Percentiles rank a stretch among this genome's conserved stretches.
phyloP scores from a whole-genome alignment of 768 basidiomycete species.

The Auricularia sp. region DNA sequence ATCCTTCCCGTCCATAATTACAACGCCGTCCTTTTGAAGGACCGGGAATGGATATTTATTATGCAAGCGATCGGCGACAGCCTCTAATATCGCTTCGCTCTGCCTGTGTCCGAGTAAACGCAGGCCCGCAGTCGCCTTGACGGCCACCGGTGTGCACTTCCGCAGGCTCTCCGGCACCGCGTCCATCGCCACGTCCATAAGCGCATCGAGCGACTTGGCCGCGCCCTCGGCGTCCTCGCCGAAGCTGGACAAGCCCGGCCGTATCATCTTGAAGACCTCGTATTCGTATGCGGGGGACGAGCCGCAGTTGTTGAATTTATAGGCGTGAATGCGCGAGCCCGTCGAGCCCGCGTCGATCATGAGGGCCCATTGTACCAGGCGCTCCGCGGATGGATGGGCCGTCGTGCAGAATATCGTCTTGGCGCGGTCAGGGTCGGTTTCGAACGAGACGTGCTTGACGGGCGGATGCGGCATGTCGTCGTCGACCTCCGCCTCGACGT shows the following conservation, averaged over 20 bases:
- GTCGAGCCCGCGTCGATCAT: slow-evolving; percentile 99
- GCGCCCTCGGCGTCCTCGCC: slow-evolving; percentile 52
- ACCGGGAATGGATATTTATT: slow-evolving; percentile 59
- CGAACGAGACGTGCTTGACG: slow-evolving; percentile 35
- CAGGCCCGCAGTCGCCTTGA: slow-evolving; percentile 89
- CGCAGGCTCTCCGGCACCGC: slow-evolving; percentile 62
- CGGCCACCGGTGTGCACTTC: slow-evolving; percentile 75
- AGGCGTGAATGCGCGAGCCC: slow-evolving; percentile 93
- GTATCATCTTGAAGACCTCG: slow-evolving; percentile 78
- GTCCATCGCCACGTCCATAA: slow-evolving; percentile 70
- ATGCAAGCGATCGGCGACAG: slow-evolving; percentile 54
- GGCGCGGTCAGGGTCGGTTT: slow-evolving; percentile 63
- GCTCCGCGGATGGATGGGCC: slow-evolving; percentile 37
- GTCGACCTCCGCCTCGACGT: slow-evolving; percentile 7
- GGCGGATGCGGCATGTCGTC: slow-evolving; percentile 4
- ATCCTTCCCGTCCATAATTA: slow-evolving; percentile 91
- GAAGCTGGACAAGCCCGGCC: slow-evolving; percentile 70
- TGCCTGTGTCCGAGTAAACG: slow-evolving; percentile 55
- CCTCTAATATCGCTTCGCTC: slow-evolving; percentile 62
- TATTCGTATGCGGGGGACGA: slow-evolving; percentile 75
- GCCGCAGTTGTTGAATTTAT: slow-evolving; percentile 93
- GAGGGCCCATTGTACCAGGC: slow-evolving; percentile 82
- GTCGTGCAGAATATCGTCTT: slow-evolving; percentile 63
- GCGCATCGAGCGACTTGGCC: slow-evolving; percentile 64
- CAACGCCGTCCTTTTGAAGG: slow-evolving; percentile 54